Base-by-base conservation (phyloP, 495 filamentous ascomycete species). In the Polyplosphaeria fusca region DNA sequence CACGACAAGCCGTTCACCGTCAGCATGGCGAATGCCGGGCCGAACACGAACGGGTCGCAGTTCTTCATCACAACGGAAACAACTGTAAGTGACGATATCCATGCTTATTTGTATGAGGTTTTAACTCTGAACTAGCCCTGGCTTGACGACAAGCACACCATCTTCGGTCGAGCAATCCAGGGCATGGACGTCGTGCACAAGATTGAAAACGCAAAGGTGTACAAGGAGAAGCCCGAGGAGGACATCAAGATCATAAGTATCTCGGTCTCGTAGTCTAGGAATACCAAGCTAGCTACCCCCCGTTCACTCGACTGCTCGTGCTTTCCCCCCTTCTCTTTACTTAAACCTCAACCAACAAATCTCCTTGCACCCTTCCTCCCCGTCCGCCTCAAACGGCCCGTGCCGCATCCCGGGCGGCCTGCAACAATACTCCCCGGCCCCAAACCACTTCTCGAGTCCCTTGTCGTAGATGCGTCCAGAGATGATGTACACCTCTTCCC, bases 1-100 rank as follows among this genome's bases (percentile, higher is more conserved):
- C 93, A 97, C 62, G 94, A 97, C 73, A 95, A 94, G 72, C 85
- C 94, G 1, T 97, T 96, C 68, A 97, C 92, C 2, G 76, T 97
- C 27, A 90, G 86, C 58, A 97, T 96, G 92, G 93, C 93, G 5
- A 99, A 99, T 71, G 92, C 93, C 0, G 93, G 93, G 0, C 87
- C 89, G 0, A 93, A 82, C 47, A 82, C 79, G 32, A 86, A 88
- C 56, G 81, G 78, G 5, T 57, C 49, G 42, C 93, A 99, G 71
- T 99, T 99, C 71, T 99, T 99, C 63, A 95, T 99, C 56, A 97
- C 93, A 4, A 96, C 93, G 1, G 93, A 97, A 70, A 93, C 93
- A 74, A 89, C 93, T 12, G 80, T 82, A 67, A 71, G 76, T 73
- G 16, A 28, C 25, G 5, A 2, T 49, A 52, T n/a, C n/a, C n/a